Base-by-base conservation (phyloP, 768 basidiomycete species). In the Tubosaeta brunneosetosa region DNA sequence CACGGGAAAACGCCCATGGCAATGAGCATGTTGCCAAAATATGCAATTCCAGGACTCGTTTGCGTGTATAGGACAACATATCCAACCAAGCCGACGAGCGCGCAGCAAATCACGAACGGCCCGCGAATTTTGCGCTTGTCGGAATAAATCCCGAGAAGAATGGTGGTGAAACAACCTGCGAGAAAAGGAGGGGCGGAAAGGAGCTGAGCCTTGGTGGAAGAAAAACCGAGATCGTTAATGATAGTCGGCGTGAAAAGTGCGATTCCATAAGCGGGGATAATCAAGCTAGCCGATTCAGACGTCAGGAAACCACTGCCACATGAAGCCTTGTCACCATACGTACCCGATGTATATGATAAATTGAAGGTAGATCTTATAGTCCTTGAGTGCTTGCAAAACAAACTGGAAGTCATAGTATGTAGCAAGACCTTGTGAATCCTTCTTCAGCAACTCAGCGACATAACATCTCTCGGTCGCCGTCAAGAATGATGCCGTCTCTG, bases 401-500 rank as follows among this genome's bases (percentile, higher is more conserved):
- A 78, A 80, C 41, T 68, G 72, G 27, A 58, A 66, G 46, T 75
- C 59, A 50, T 71, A 78, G 51, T 77, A 71, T 6, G 75, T 78
- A 12, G 76, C 69, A 26, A 74, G 72, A 44, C 73, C 72, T 47
- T 73, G 71, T 1, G 66, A 56, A 51, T 80, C 79, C 42, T 71
- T 65, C 49, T 71, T 71, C 50, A 80, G 62, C 70, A 77, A 65
- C 12, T 70, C 53, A 10, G 71, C 44, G 12, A 80, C 62, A 41
- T 71, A 65, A 29, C 50, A 51, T 47, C 71, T 73, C 58, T 84
- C 82, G 1, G 57, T 46, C 3, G 71, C 68, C 10, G 72, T 76
- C 53, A 82, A 63, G 65, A 82, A 83, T 32, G 62, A 69, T n/a
- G 80, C 80, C 2, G 79, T 82, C 55, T 74, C 74, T 31, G 80